Conservation (phyloP, 257 asterid genomes). For the Lycium ferocissimum region DNA sequence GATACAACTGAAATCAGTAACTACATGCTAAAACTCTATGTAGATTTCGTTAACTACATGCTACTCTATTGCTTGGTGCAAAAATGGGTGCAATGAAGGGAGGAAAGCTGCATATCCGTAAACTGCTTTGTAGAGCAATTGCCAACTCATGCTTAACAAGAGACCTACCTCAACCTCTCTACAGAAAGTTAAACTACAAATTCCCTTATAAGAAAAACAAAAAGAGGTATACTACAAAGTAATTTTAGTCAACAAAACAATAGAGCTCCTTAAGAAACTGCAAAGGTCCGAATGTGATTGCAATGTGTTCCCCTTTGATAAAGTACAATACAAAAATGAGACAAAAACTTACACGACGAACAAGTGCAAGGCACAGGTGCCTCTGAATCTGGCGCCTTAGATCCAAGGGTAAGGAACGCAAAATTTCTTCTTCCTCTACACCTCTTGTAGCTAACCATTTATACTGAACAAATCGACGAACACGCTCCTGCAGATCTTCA, state of each 20-base stretch:
- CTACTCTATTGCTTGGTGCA: conserved; percentile 24
- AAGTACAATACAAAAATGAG: background rate
- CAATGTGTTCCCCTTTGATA: background rate
- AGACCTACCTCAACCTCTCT: background rate
- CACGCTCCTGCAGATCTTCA: conserved; percentile 75
- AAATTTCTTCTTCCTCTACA: conserved; percentile 77
- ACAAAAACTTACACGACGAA: conserved; percentile 74
- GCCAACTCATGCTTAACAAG: conserved; percentile 11
- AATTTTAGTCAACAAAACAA: conserved; percentile 3
- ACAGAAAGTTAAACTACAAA: conserved; percentile 24
- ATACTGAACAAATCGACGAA: conserved; percentile 77
- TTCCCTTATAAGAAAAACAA: background rate
- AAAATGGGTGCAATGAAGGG: background rate
- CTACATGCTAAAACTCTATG: conserved; percentile 3
- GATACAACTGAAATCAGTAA: background rate
- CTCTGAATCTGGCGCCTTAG: conserved; percentile 76
- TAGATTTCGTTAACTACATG: background rate
- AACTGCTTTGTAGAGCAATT: background rate
- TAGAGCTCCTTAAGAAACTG: background rate
- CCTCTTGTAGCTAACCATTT: conserved; percentile 92
- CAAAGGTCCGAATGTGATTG: background rate
- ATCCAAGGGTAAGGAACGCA: conserved; percentile 74
- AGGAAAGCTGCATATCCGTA: background rate
- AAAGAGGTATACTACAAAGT: background rate
- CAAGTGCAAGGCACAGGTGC: conserved; percentile 87